phyloP scores from a whole-genome alignment of 306 rosid genomes.

The Prunus mongolica region DNA sequence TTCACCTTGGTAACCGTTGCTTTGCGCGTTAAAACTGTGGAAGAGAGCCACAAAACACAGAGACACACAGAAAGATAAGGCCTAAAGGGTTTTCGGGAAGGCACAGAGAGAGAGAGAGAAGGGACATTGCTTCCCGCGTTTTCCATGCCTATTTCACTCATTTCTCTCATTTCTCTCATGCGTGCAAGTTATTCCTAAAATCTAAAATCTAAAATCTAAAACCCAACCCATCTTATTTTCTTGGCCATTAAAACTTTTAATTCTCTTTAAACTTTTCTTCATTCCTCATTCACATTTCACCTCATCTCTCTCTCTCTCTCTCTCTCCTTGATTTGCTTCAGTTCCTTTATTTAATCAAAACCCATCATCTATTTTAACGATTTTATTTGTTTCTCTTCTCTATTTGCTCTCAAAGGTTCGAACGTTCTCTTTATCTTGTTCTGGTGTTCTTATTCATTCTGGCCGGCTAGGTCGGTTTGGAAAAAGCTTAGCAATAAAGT shows the following conservation, averaged over 20 bases:
- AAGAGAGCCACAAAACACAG: background rate
- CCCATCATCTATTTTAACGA: constrained; percentile 15
- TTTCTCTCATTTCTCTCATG: constrained; percentile 53
- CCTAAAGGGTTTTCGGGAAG: background rate
- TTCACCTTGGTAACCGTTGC: constrained; percentile 27
- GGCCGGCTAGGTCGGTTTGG: constrained; percentile 1
- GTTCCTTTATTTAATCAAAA: constrained; percentile 3
- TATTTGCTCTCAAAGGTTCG: constrained; percentile 5
- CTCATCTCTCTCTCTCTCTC: constrained; percentile 17
- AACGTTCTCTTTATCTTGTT: constrained; percentile 25
- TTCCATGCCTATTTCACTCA: constrained; percentile 43
- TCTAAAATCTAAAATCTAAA: constrained; percentile 4
- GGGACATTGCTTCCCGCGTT: constrained; percentile 64
- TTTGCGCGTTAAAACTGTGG: constrained; percentile 51
- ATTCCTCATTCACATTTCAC: constrained; percentile 38
- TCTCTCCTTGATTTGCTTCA: background rate
- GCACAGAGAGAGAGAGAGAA: constrained; percentile 7
- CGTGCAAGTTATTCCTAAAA: constrained; percentile 84
- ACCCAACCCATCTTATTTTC: constrained; percentile 22
- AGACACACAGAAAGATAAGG: background rate
- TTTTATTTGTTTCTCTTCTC: constrained; percentile 25
- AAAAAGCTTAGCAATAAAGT: constrained; percentile 3
- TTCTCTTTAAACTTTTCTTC: constrained; percentile 43
- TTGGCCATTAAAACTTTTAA: constrained; percentile 30
- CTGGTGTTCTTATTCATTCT: constrained; percentile 27